Conservation (phyloP, 495 filamentous ascomycete species). For the Tuber umbilicatum region DNA sequence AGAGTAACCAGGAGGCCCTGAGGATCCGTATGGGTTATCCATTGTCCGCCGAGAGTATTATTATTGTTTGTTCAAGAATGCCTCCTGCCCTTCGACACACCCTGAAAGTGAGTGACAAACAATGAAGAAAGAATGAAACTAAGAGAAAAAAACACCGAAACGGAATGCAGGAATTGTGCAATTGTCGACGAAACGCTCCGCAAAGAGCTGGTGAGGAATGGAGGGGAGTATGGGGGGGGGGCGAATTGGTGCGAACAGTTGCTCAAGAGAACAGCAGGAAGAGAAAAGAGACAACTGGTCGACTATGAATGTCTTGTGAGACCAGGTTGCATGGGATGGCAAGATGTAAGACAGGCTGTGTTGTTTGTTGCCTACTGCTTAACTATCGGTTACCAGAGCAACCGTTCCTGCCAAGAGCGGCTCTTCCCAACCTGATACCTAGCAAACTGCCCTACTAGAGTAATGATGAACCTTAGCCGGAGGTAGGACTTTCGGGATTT, state of each 20-base stretch:
- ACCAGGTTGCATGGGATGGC: not conserved
- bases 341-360: not conserved
- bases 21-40: conserved; percentile 30
- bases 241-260: conserved; percentile 1
- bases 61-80: conserved; percentile 3
- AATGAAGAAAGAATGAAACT: conserved; percentile 4
- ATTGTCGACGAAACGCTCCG: conserved; percentile 12
- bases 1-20: conserved; percentile 29
- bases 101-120: conserved; percentile 7
- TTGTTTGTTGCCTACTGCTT: conserved; percentile 30
- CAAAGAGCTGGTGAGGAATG: conserved; percentile 10
- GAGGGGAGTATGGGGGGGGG: not conserved
- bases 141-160: not conserved
- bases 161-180: conserved; percentile 9
- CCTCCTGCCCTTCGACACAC: not conserved
- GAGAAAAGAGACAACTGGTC: conserved; percentile 22
- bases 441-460: no score
- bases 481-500: not conserved
- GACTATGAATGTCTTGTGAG: conserved; percentile 5
- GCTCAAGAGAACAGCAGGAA: not conserved
- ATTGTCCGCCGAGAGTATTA: conserved; percentile 18
- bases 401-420: conserved; percentile 4
- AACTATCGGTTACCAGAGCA: conserved; percentile 9
- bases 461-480: not conserved
- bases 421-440: no score